Evolutionary conservation across 2,329 filamentous ascomycete genomes (phyloP), one percentile per base, ranked within the genome.

Genomic region (Aspergillus sclerotialis): DNA sequence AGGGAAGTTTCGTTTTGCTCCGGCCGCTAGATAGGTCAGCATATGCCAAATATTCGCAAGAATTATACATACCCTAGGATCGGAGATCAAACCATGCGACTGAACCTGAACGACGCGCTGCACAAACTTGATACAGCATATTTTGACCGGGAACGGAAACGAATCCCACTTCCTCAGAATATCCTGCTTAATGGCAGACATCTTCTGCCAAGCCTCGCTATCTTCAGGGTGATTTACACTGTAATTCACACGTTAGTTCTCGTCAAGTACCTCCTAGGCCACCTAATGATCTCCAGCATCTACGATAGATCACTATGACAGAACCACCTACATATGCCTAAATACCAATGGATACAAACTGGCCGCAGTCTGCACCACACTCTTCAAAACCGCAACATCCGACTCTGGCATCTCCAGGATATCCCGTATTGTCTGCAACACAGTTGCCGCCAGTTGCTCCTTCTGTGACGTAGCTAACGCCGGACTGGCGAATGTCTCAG

Each of bases 81-180:
- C 90, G 36, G 78, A 72, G 47, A 85, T 84, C 38, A 82, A 67
- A 30, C 86, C 86, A n/a, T 82, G 80, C 8, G 87, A 95, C 63
- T 98, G 90, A 12, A 88, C 85, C 46, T 95, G 76, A 28, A 98
- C 84, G 28, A 96, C 86, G 44, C 86, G 80, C 66, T 98, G 90
- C 24, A 87, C 82, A 61, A 98, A 98, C 63, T 98, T 98, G 72
- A 96, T 82, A 67, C 92, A 96, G 70, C 88, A 94, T 59, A 96
- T 82, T 50, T 82, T 82, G 43, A 96, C 77, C 3, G 86, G 82
- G 9, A 82, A 73, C 10, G 77, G 68, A 12, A 85, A 81, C 28
- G 71, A 75, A 49, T 95, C 90, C 90, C 93, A 95, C 53, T 92
- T 79, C 39, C 78, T 79, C 40, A 98, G 64, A 47, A 98, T 92